Conservation (phyloP, 2,329 filamentous ascomycete species). For the Helicocarpus griseus region DNA sequence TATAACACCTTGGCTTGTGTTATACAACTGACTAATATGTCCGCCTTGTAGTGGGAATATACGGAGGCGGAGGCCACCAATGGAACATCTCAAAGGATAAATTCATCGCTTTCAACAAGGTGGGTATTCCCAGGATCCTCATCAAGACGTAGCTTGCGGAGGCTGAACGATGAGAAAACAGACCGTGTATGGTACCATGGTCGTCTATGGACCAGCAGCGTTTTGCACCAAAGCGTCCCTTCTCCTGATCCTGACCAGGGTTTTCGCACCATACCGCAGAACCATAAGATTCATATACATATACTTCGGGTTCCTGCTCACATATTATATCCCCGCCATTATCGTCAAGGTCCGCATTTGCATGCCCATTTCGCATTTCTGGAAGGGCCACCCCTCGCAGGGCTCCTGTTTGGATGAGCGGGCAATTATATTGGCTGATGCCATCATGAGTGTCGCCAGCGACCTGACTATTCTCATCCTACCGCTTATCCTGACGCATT, state of each 20-base stretch:
- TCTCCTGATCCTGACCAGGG: conserved; percentile 35
- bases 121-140: conserved; percentile 9
- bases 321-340: conserved; percentile 33
- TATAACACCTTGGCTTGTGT: neutral
- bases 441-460: conserved; percentile 50
- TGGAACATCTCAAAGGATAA: conserved; percentile 23
- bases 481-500: conserved; percentile 38
- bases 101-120: conserved; percentile 28
- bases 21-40: neutral
- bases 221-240: conserved; percentile 36
- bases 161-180: conserved; percentile 9
- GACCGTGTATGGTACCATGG: conserved; percentile 35
- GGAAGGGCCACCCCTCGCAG: conserved; percentile 19
- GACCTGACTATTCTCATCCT: conserved; percentile 46
- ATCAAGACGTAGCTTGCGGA: neutral
- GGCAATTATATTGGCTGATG: conserved; percentile 42
- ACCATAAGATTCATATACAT: conserved; percentile 30
- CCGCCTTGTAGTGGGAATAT: conserved; percentile 19
- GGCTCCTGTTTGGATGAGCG: conserved; percentile 20
- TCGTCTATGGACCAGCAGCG: conserved; percentile 39
- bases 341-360: conserved; percentile 37
- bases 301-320: conserved; percentile 28
- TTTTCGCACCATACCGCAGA: conserved; percentile 35
- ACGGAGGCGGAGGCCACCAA: conserved; percentile 30
- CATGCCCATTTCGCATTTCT: conserved; percentile 33